Percentiles rank a stretch among this genome's conserved stretches.
These are phyloP conservation scores for Straminergon stramineum DNA, from an alignment of 225 moss, liverwort and hornwort genomes.

Conservation along the genomic window DNA sequence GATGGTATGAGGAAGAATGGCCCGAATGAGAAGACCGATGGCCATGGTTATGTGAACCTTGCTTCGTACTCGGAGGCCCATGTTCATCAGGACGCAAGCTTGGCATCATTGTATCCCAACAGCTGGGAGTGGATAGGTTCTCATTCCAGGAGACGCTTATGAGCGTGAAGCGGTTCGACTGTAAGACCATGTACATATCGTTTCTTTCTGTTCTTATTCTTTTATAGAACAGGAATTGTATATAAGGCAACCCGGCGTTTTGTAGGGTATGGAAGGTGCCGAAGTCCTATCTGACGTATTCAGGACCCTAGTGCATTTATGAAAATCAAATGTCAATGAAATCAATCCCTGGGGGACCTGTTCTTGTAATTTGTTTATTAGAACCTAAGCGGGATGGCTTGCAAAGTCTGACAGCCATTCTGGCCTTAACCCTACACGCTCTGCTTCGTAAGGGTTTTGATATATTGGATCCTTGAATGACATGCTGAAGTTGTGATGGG, in stretches of 20 bases:
- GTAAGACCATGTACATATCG: not conserved
- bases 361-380: not conserved
- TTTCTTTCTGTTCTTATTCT: not conserved
- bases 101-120: constrained; percentile 43
- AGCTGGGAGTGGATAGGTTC: constrained; percentile 41
- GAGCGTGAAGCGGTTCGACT: not conserved
- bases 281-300: not conserved
- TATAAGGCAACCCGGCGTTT: not conserved
- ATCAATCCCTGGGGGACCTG: not conserved
- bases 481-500: not conserved
- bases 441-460: not conserved
- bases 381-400: not conserved
- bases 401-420: not conserved
- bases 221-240: not conserved
- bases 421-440: not conserved
- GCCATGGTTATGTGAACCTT: constrained; percentile 57
- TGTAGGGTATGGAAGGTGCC: not conserved
- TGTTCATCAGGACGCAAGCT: constrained; percentile 18
- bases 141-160: constrained; percentile 15
- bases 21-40: not conserved
- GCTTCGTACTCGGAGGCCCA: constrained; percentile 50
- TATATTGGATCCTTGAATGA: not conserved
- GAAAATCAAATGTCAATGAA: not conserved
- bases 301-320: not conserved
- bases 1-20: not conserved